Conservation (phyloP, 2,329 filamentous ascomycete genomes). For the Clonostachys rhizophaga region DNA sequence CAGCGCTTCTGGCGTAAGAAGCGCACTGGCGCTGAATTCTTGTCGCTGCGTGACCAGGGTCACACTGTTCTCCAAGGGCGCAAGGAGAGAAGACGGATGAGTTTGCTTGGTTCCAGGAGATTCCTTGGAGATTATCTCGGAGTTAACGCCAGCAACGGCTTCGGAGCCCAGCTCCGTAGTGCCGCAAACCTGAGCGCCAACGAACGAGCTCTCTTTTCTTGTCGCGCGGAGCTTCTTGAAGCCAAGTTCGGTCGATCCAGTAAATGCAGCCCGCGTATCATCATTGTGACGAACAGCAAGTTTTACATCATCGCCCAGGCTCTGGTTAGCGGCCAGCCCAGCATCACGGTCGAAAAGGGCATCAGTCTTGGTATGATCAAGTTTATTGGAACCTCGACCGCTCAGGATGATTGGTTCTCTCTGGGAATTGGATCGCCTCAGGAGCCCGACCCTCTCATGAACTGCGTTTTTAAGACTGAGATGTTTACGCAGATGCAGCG, state of each 20-base stretch:
- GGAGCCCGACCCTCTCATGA: conserved; percentile 89
- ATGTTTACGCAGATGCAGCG: conserved; percentile 89
- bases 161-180: conserved; percentile 74
- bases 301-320: conserved; percentile 87
- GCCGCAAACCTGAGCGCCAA: conserved; percentile 66
- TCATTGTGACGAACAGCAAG: conserved; percentile 80
- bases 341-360: conserved; percentile 76
- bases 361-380: conserved; percentile 86
- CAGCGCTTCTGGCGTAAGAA: conserved; percentile 95
- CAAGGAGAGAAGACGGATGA: conserved; percentile 89
- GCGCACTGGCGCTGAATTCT: conserved; percentile 82
- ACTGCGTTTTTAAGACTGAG: conserved; percentile 94
- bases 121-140: conserved; percentile 96
- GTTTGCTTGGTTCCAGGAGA: conserved; percentile 82
- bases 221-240: conserved; percentile 82
- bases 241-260: conserved; percentile 96
- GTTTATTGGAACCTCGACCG: conserved; percentile 73
- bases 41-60: conserved; percentile 83
- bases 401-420: conserved; percentile 96
- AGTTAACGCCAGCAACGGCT: conserved; percentile 73
- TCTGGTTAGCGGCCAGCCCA: conserved; percentile 74
- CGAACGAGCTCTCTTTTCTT: conserved; percentile 83
- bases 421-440: conserved; percentile 85
- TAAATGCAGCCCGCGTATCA: conserved; percentile 80
- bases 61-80: conserved; percentile 76